phyloP scores from a whole-genome alignment of 345 rosid species.

The Stellera chamaejasme region DNA sequence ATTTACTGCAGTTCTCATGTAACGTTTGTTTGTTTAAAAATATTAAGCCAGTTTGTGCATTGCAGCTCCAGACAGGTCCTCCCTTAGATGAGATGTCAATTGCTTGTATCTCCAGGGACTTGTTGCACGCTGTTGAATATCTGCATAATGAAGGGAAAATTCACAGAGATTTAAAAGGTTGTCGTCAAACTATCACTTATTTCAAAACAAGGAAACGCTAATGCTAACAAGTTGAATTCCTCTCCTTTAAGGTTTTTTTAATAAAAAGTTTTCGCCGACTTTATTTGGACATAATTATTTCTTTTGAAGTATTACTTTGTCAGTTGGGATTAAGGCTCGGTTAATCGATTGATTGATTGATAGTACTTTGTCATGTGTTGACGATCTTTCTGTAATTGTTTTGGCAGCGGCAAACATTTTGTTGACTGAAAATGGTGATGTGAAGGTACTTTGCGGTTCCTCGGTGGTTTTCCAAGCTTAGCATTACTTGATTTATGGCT shows the following conservation, averaged over 20 bases:
- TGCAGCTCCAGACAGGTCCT: conserved; percentile 90
- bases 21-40: conserved; percentile 6
- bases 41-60: conserved; percentile 16
- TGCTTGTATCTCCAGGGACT: conserved; percentile 83
- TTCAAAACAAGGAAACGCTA: no score
- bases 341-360: no score
- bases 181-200: neutral
- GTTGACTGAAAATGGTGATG: conserved; percentile 92
- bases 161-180: conserved; percentile 99
- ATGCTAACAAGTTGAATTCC: no score
- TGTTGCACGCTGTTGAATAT: conserved; percentile 96
- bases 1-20: neutral
- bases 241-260: no score
- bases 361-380: conserved; percentile 6
- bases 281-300: neutral
- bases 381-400: conserved; percentile 16
- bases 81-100: conserved; percentile 94
- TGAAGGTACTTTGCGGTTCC: conserved; percentile 57
- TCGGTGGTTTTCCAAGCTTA: conserved; percentile 3
- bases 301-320: conserved; percentile 5
- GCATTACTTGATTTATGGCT: conserved; percentile 7
- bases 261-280: no score
- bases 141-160: conserved; percentile 92
- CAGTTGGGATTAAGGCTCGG: no score
- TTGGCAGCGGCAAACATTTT: conserved; percentile 95